phyloP scores from a whole-genome alignment of 345 rosid species.

The Jatropha curcas region DNA sequence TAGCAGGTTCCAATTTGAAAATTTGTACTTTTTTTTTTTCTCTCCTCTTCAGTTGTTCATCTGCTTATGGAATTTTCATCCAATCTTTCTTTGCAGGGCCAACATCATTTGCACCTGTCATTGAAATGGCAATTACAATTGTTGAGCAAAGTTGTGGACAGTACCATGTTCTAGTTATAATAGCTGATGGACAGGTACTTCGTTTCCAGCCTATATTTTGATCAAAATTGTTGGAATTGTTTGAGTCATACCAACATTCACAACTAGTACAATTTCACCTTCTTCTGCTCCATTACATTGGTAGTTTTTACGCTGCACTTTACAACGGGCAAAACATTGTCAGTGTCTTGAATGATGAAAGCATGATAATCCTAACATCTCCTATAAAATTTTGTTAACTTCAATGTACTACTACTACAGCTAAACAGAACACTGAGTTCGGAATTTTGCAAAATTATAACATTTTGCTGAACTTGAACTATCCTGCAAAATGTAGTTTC shows the following conservation, averaged over 20 bases:
- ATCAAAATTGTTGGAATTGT: neutral
- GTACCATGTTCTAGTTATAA: conserved; percentile 86
- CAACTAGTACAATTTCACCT: neutral
- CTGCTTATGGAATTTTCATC: neutral
- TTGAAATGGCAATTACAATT: conserved; percentile 93
- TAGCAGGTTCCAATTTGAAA: conserved; percentile 59
- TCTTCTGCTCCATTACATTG: neutral
- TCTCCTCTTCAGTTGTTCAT: conserved; percentile 3
- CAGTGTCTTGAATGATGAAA: conserved; percentile 1
- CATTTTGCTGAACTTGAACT: neutral
- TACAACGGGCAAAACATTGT: neutral
- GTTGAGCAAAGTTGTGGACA: conserved; percentile 92
- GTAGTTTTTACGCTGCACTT: neutral
- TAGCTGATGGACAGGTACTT: conserved; percentile 97
- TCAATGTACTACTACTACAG: neutral
- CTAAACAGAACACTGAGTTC: neutral
- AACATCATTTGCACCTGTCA: conserved; percentile 93
- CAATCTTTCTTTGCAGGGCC: conserved; percentile 55
- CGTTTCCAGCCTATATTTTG: neutral
- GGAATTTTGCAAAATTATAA: neutral
- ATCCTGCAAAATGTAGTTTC: neutral
- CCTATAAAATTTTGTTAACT: no score
- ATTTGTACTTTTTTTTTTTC: neutral
- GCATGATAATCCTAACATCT: conserved; percentile 1
- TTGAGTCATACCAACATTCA: neutral